phyloP scores from a whole-genome alignment of 495 filamentous ascomycete species.

The Talaromyces proteolyticus region DNA sequence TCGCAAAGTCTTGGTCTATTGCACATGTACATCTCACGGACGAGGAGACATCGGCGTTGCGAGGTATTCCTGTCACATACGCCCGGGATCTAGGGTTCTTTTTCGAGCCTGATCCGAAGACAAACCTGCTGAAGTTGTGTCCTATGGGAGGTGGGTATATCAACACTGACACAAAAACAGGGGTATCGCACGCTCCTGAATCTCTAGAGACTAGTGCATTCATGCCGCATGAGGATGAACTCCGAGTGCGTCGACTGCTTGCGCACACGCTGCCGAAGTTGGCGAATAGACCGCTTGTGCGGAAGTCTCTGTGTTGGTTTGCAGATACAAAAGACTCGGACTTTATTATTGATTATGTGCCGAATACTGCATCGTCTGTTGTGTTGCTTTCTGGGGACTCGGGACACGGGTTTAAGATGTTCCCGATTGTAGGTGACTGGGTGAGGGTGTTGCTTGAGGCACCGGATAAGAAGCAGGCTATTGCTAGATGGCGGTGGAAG shows the following conservation, averaged over 20 bases:
- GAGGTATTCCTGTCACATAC: constrained; percentile 49
- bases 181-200: constrained; percentile 23
- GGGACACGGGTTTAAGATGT: constrained; percentile 52
- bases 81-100: constrained; percentile 53
- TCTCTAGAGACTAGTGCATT: constrained; percentile 29
- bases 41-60: constrained; percentile 41
- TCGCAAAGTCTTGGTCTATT: constrained; percentile 45
- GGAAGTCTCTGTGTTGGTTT: constrained; percentile 50
- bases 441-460: constrained; percentile 32
- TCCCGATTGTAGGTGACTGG: constrained; percentile 46
- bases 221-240: constrained; percentile 44
- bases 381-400: constrained; percentile 45
- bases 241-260: constrained; percentile 35
- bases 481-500: constrained; percentile 43
- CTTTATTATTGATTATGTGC: constrained; percentile 50
- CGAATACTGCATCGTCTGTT: constrained; percentile 31
- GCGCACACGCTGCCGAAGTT: constrained; percentile 42
- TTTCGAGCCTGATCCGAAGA: constrained; percentile 52
- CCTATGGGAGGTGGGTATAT: constrained; percentile 48
- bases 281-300: constrained; percentile 41
- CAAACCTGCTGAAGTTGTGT: constrained; percentile 48
- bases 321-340: constrained; percentile 49
- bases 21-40: constrained; percentile 49
- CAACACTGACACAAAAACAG: constrained; percentile 33
- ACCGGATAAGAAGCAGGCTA: constrained; percentile 17